These are phyloP conservation scores for Ascomycota sp. DNA, from an alignment of 2,329 filamentous ascomycete genomes.

Conservation along the genomic window DNA sequence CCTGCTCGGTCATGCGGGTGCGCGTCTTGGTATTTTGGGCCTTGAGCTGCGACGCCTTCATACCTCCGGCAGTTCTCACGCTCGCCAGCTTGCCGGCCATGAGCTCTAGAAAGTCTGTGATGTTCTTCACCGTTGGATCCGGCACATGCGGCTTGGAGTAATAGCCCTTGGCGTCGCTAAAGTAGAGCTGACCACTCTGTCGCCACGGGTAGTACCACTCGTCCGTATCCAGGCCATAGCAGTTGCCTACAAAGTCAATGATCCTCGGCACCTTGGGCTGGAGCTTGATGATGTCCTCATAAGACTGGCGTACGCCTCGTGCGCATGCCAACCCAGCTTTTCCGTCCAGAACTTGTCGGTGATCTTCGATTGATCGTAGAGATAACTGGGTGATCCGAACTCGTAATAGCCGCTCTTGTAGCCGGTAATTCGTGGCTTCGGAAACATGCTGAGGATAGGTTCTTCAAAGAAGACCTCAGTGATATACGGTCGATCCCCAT, in stretches of 20 bases:
- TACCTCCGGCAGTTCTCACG: too few species aligned
- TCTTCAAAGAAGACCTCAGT: conserved; percentile 1
- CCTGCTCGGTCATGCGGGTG: too few species aligned
- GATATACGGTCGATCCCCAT: not conserved
- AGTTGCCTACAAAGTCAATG: not conserved
- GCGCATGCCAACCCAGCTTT: not conserved
- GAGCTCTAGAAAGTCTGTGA: not conserved
- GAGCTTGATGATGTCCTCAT: not conserved
- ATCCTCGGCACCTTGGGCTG: not conserved
- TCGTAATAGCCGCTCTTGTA: not conserved
- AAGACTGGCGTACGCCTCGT: not conserved
- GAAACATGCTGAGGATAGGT: not conserved
- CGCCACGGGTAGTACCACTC: not conserved
- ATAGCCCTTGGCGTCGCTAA: not conserved
- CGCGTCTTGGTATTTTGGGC: too few species aligned
- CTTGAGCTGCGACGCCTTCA: too few species aligned
- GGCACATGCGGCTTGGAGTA: not conserved
- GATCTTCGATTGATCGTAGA: not conserved
- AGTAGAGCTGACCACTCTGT: not conserved
- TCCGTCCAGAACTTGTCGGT: not conserved
- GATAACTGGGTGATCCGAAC: not conserved
- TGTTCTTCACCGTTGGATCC: not conserved
- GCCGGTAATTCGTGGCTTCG: not conserved
- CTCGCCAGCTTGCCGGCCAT: not conserved
- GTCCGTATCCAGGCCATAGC: not conserved